Evolutionary conservation across 768 basidiomycete genomes (phyloP).

Genomic region (Bullera alba): DNA sequence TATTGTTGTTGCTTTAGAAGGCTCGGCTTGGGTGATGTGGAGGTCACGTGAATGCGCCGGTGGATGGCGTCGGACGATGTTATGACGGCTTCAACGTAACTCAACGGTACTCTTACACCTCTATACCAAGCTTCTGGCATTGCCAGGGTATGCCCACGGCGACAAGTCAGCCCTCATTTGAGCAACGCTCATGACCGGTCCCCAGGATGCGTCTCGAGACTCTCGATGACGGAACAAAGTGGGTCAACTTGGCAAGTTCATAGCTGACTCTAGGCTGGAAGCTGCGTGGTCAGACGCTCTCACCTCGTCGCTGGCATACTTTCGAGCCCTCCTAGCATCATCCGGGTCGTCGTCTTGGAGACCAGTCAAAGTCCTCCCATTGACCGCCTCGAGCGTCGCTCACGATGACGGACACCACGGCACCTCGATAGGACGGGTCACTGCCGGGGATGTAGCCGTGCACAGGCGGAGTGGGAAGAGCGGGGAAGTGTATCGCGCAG

Average conservation of each 20-base stretch:
- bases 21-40: no score
- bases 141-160: no score
- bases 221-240: slow-evolving; percentile 58
- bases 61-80: no score
- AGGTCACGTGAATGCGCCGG: no score
- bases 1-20: no score
- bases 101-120: no score
- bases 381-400: slow-evolving; percentile 34
- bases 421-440: slow-evolving; percentile 53
- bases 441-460: slow-evolving; percentile 65
- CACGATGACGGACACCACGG: slow-evolving; percentile 49
- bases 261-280: slow-evolving; percentile 54
- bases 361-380: slow-evolving; percentile 51
- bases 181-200: neutral
- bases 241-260: slow-evolving; percentile 18
- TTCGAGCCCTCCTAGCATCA: slow-evolving; percentile 69
- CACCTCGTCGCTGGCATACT: slow-evolving; percentile 65
- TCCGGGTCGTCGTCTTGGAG: slow-evolving; percentile 71
- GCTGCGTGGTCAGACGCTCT: slow-evolving; percentile 76
- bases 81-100: no score
- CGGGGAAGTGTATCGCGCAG: slow-evolving; percentile 74
- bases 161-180: neutral
- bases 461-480: slow-evolving; percentile 64
- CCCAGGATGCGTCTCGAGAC: slow-evolving; percentile 28
- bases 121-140: no score